A percentile compares a stretch with the other conserved stretches of the same genome.
Evolutionary conservation across 805 yeast species (phyloP).

Genomic region (Metschnikowia reukaufii): DNA sequence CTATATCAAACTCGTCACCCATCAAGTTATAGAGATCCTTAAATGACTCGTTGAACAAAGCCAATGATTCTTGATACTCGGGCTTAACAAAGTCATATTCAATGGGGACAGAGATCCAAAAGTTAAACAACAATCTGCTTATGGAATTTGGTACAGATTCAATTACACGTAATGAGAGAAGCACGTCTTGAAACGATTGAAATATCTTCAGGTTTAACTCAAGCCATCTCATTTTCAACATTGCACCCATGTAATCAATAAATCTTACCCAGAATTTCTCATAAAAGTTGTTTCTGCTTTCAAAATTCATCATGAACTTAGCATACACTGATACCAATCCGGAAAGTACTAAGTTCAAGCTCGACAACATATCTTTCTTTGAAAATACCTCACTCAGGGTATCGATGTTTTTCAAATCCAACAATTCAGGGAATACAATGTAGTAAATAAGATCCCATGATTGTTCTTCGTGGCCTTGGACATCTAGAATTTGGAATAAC

Average conservation of each 20-base stretch:
- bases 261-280: slow-evolving; percentile 56
- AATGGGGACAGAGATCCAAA: slow-evolving; percentile 48
- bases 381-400: slow-evolving; percentile 21
- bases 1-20: slow-evolving; percentile 28
- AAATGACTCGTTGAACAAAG: slow-evolving; percentile 55
- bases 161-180: slow-evolving; percentile 31
- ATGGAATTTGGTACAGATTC: slow-evolving; percentile 21
- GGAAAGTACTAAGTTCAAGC: slow-evolving; percentile 56
- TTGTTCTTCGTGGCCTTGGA: slow-evolving; percentile 36
- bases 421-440: slow-evolving; percentile 59
- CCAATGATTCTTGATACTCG: slow-evolving; percentile 60
- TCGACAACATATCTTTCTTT: slow-evolving; percentile 56
- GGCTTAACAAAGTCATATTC: slow-evolving; percentile 43
- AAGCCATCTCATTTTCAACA: slow-evolving; percentile 44
- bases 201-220: slow-evolving; percentile 58
- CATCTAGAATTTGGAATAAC: slow-evolving; percentile 62
- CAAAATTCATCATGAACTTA: slow-evolving; percentile 46
- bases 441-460: slow-evolving; percentile 70
- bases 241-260: slow-evolving; percentile 45
- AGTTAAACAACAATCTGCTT: slow-evolving; percentile 43
- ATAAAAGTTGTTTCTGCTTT: slow-evolving; percentile 18
- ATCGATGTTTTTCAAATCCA: slow-evolving; percentile 26
- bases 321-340: slow-evolving; percentile 67
- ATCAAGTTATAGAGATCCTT: slow-evolving; percentile 45
- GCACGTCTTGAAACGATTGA: slow-evolving; percentile 49